Percentiles rank a stretch among this genome's conserved stretches.
These are phyloP conservation scores for Escallonia herrerae DNA, from an alignment of 129 eudicot genomes.

Conservation along the genomic window DNA sequence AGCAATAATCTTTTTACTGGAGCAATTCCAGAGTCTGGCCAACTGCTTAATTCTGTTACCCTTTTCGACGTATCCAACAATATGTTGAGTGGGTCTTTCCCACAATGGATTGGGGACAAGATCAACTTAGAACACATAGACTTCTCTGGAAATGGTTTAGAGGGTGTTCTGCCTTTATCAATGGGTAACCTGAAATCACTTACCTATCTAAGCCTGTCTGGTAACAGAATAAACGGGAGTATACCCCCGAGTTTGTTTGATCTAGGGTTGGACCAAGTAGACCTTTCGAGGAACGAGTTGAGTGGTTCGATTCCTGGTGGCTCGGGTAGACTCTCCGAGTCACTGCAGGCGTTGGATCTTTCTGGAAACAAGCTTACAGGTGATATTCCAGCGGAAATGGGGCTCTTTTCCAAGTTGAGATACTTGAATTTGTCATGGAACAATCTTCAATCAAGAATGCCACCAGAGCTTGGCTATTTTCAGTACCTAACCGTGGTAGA, in stretches of 20 bases:
- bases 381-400: conserved; percentile 77
- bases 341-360: conserved; percentile 67
- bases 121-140: conserved; percentile 52
- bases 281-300: conserved; percentile 60
- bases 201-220: conserved; percentile 41
- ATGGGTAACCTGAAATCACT: conserved; percentile 47
- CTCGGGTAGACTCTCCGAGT: conserved; percentile 45
- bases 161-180: conserved; percentile 47
- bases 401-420: conserved; percentile 57
- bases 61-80: conserved; percentile 51
- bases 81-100: conserved; percentile 57
- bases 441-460: conserved; percentile 59
- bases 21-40: conserved; percentile 47
- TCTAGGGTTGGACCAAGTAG: conserved; percentile 54
- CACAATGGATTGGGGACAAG: conserved; percentile 49
- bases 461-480: conserved; percentile 73
- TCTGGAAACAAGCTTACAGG: conserved; percentile 66
- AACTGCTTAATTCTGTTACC: conserved; percentile 32
- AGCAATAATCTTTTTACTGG: conserved; percentile 55
- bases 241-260: conserved; percentile 69
- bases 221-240: conserved; percentile 53
- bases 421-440: conserved; percentile 93
- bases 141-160: conserved; percentile 57
- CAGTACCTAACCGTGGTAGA: conserved; percentile 73
- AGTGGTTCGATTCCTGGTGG: conserved; percentile 64